Evolutionary conservation across 78 protist genomes (phyloP).

Genomic region (Salpingoeca rosetta): DNA sequence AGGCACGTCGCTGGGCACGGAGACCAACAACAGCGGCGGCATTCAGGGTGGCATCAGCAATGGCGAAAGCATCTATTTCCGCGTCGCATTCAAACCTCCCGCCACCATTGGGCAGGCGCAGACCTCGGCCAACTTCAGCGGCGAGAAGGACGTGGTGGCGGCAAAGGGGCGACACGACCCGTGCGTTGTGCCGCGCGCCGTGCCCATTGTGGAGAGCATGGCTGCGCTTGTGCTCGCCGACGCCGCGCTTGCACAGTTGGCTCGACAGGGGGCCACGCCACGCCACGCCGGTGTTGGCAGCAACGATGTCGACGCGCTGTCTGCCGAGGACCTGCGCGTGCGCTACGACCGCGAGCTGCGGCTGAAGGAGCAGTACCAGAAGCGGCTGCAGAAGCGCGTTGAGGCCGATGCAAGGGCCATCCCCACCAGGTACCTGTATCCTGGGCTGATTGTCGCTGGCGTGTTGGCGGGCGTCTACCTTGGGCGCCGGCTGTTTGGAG

Average conservation of each 20-base stretch:
- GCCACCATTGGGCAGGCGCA: constrained; percentile 63
- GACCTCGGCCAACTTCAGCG: constrained; percentile 21
- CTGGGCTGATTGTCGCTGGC: too few relatives aligned
- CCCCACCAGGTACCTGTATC: too few relatives aligned
- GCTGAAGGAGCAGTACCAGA: too few relatives aligned
- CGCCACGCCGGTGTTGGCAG: not conserved
- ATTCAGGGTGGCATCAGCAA: constrained; percentile 69
- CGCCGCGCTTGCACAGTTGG: constrained; percentile 15
- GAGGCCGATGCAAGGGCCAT: too few relatives aligned
- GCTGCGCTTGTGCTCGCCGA: constrained; percentile 59
- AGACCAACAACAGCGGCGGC: constrained; percentile 61
- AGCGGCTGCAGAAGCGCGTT: too few relatives aligned
- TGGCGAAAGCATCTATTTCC: constrained; percentile 40
- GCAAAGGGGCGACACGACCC: constrained; percentile 74
- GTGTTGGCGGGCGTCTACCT: too few relatives aligned
- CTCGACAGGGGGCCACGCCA: not conserved
- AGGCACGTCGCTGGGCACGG: constrained; percentile 31
- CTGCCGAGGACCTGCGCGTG: not conserved
- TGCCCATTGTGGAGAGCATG: constrained; percentile 73
- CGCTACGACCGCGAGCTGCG: not conserved
- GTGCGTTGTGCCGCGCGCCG: constrained; percentile 65
- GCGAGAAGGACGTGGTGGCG: constrained; percentile 24
- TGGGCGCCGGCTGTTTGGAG: too few relatives aligned
- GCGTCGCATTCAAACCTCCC: constrained; percentile 67
- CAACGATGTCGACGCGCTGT: not conserved